Conservation (phyloP, 129 eudicot genomes). For the Ambrosia artemisiifolia region DNA sequence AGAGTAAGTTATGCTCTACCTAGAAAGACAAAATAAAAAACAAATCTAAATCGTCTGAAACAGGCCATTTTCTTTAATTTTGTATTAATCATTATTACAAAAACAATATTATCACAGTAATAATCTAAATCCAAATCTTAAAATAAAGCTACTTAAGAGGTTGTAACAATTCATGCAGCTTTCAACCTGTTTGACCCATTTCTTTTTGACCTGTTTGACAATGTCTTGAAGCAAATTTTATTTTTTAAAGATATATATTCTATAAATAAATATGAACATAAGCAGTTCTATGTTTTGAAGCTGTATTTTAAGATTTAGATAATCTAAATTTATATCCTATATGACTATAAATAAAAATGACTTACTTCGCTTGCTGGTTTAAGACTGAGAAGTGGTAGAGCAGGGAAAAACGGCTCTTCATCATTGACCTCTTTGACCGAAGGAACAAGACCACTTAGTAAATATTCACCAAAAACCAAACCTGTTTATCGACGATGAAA, state of each 20-base stretch:
- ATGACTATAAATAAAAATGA: not conserved
- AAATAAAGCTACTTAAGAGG: not conserved
- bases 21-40: slow-evolving; percentile 18
- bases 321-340: not conserved
- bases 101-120: not conserved
- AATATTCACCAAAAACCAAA: slow-evolving; percentile 86
- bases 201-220: not conserved
- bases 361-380: slow-evolving; percentile 64
- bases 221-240: not conserved
- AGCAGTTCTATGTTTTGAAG: not conserved
- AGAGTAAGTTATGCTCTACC: slow-evolving; percentile 52
- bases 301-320: too few relatives aligned
- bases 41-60: not conserved
- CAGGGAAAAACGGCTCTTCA: slow-evolving; percentile 95
- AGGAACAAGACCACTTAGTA: slow-evolving; percentile 89
- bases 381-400: slow-evolving; percentile 58
- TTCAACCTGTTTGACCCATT: not conserved
- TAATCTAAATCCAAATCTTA: not conserved
- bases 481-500: slow-evolving; percentile 40
- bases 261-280: not conserved
- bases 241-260: not conserved
- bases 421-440: slow-evolving; percentile 87
- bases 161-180: not conserved
- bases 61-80: not conserved
- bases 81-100: not conserved